phyloP scores from a whole-genome alignment of 2,329 filamentous ascomycete species.

The Alternaria rosae region DNA sequence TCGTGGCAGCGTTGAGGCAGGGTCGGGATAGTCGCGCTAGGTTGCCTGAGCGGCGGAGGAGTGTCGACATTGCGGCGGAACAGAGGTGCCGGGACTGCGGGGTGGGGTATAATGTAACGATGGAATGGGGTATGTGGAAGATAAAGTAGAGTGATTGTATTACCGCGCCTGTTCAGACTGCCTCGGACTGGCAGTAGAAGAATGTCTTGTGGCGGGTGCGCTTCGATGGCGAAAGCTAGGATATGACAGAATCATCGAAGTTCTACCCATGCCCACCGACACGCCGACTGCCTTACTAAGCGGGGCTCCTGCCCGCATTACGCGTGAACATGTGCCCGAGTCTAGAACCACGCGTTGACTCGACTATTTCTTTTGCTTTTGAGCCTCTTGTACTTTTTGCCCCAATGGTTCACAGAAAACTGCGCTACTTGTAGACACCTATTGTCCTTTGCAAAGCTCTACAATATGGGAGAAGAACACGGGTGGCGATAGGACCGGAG shows the following conservation, averaged over 20 bases:
- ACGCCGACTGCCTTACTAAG: constrained; percentile 18
- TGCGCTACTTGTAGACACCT: background rate
- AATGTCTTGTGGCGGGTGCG: constrained; percentile 21
- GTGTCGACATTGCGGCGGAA: constrained; percentile 67
- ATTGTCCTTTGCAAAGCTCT: background rate
- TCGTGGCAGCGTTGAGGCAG: constrained; percentile 61
- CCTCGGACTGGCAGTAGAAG: constrained; percentile 26
- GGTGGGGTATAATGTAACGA: constrained; percentile 12
- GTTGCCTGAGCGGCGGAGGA: constrained; percentile 71
- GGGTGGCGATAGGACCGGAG: too few species aligned
- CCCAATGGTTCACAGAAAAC: background rate
- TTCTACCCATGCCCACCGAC: constrained; percentile 15
- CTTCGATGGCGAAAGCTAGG: constrained; percentile 25
- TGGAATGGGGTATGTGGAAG: constrained; percentile 4
- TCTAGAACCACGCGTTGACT: background rate
- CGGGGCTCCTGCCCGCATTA: background rate
- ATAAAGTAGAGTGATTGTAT: background rate
- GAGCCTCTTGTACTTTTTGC: background rate
- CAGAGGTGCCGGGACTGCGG: constrained; percentile 27
- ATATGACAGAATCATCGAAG: constrained; percentile 26
- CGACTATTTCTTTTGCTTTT: background rate
- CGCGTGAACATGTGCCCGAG: constrained; percentile 3
- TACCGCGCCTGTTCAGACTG: constrained; percentile 9
- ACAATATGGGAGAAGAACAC: too few species aligned
- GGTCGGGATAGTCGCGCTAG: constrained; percentile 69